These are phyloP conservation scores for Kurtzmaniella quercitrusa DNA, from an alignment of 1,139 yeast genomes.

Conservation along the genomic window DNA sequence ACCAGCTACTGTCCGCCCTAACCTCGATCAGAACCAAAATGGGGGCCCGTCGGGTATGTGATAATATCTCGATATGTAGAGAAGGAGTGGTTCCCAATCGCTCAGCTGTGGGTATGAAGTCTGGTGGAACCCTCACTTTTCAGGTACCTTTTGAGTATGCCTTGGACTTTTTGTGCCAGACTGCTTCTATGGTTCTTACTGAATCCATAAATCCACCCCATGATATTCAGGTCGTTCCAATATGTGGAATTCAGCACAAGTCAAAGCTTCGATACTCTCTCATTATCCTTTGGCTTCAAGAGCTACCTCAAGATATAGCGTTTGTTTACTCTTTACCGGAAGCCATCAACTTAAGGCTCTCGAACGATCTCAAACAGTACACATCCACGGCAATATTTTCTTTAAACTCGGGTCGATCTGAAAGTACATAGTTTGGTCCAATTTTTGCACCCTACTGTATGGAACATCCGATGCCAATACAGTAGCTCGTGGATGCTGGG, in stretches of 20 bases:
- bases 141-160: constrained; percentile 10
- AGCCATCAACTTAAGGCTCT: neutral
- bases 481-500: no score
- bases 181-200: constrained; percentile 10
- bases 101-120: constrained; percentile 8
- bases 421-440: neutral
- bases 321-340: neutral
- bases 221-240: constrained; percentile 12
- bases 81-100: constrained; percentile 14
- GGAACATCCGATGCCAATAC: no score
- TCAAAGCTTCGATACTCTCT: constrained; percentile 15
- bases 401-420: neutral
- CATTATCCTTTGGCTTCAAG: constrained; percentile 18
- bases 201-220: constrained; percentile 14
- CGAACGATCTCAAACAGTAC: neutral
- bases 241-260: constrained; percentile 19
- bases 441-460: no score
- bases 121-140: constrained; percentile 12
- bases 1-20: neutral
- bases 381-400: neutral
- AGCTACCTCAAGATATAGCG: neutral
- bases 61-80: constrained; percentile 10
- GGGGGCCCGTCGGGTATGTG: neutral
- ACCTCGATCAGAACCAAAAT: constrained; percentile 1
- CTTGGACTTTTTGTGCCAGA: constrained; percentile 11